phyloP scores from a whole-genome alignment of 495 filamentous ascomycete species.

The Physcia stellaris region DNA sequence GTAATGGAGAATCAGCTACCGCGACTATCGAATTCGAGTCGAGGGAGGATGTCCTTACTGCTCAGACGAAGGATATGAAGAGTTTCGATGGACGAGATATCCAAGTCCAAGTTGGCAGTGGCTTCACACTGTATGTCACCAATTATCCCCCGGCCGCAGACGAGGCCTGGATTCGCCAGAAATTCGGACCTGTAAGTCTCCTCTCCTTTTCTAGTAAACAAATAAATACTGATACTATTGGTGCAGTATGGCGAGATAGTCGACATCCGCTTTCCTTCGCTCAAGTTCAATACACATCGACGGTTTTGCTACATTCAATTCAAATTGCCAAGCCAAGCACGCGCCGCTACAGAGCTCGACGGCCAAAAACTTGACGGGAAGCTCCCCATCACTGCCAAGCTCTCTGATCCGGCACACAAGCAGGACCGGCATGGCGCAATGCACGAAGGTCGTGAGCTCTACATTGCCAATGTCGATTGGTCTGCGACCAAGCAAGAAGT shows the following conservation, averaged over 20 bases:
- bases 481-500: conserved; percentile 54
- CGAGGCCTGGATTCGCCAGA: conserved; percentile 59
- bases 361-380: conserved; percentile 50
- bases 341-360: conserved; percentile 55
- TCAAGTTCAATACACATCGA: conserved; percentile 75
- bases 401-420: conserved; percentile 68
- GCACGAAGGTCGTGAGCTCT: conserved; percentile 76
- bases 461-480: conserved; percentile 59
- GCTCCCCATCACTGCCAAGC: conserved; percentile 57
- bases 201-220: conserved; percentile 1
- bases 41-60: conserved; percentile 63
- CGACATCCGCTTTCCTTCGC: conserved; percentile 76
- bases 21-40: conserved; percentile 77
- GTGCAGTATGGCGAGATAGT: conserved; percentile 73
- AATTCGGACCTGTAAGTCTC: conserved; percentile 49
- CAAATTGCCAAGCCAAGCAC: conserved; percentile 45
- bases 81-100: conserved; percentile 56
- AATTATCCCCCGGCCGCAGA: conserved; percentile 83
- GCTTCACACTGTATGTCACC: conserved; percentile 72
- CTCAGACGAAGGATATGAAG: conserved; percentile 69
- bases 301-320: conserved; percentile 94
- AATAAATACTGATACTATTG: conserved; percentile 13
- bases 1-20: conserved; percentile 42
- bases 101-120: conserved; percentile 54
- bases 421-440: conserved; percentile 70